phyloP scores from a whole-genome alignment of 345 rosid genomes.

The Turnera subulata region DNA sequence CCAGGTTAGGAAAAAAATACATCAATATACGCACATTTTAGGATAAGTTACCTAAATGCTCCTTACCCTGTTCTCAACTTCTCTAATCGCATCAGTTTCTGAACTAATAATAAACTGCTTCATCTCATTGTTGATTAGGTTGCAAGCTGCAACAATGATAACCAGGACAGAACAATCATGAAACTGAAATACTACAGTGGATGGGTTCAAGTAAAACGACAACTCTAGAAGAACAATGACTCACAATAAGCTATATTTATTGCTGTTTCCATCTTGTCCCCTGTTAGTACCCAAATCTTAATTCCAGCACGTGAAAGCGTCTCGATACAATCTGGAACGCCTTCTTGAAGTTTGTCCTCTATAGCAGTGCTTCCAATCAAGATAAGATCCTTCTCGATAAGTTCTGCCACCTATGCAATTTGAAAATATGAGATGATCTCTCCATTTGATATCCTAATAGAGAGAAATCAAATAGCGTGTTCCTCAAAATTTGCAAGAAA shows the following conservation, averaged over 20 bases:
- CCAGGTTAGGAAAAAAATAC: not conserved
- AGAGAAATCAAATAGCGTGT: too few species aligned
- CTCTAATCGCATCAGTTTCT: conserved; percentile 82
- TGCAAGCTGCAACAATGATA: conserved; percentile 75
- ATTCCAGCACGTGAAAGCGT: conserved; percentile 98
- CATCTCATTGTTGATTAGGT: conserved; percentile 92
- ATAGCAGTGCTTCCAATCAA: conserved; percentile 96
- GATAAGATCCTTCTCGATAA: conserved; percentile 82
- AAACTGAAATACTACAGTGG: conserved; percentile 12
- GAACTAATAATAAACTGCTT: conserved; percentile 92
- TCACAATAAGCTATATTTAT: conserved; percentile 97
- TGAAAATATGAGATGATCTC: not conserved
- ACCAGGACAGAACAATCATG: conserved; percentile 16
- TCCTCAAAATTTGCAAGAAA: too few species aligned
- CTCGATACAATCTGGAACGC: conserved; percentile 93
- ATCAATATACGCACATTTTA: conserved; percentile 13
- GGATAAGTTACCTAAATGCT: conserved; percentile 6
- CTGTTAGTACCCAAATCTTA: conserved; percentile 97
- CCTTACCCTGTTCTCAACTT: conserved; percentile 87
- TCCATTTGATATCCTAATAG: too few species aligned
- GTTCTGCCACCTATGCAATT: conserved; percentile 81
- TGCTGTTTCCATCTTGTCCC: conserved; percentile 99
- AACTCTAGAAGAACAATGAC: conserved; percentile 12
- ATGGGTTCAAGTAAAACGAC: not conserved
- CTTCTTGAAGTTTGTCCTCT: conserved; percentile 99